A percentile compares a stretch with the other conserved stretches of the same genome.
Conservation (phyloP, 108 stramenopile species). For the Licmophora abbreviata region DNA sequence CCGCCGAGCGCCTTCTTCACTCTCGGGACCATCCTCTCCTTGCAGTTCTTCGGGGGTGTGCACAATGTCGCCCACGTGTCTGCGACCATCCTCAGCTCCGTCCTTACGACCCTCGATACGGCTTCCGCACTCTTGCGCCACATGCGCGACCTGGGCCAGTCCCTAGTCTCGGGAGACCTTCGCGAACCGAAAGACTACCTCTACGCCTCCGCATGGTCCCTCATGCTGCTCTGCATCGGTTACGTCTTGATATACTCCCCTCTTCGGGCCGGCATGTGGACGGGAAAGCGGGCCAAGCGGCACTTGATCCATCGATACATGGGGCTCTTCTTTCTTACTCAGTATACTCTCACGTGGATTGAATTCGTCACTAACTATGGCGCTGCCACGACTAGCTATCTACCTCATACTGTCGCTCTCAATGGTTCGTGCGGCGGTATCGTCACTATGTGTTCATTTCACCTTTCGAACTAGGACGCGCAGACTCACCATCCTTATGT, state of each 20-base stretch:
- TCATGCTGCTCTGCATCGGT: conserved; percentile 6
- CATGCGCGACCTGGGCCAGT: conserved; percentile 4
- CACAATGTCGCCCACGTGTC: too few relatives aligned
- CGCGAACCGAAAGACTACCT: too few relatives aligned
- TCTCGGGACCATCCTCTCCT: too few relatives aligned
- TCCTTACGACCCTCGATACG: neutral
- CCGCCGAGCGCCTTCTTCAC: too few relatives aligned
- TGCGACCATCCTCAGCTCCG: too few relatives aligned
- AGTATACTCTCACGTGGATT: conserved; percentile 25
- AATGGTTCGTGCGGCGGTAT: conserved; percentile 15
- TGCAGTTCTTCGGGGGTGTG: too few relatives aligned
- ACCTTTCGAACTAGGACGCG: neutral
- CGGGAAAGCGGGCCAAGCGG: conserved; percentile 11
- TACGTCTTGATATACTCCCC: conserved; percentile 25
- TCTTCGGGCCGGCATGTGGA: conserved; percentile 25
- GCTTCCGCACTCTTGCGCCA: neutral
- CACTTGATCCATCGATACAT: conserved; percentile 29
- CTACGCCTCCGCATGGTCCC: conserved; percentile 1
- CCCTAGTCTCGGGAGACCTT: too few relatives aligned
- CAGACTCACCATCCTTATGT: neutral
- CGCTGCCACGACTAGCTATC: conserved; percentile 10
- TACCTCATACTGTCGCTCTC: conserved; percentile 20
- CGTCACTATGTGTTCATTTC: neutral
- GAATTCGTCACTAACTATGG: conserved; percentile 21
- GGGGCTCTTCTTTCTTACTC: conserved; percentile 21